Percentiles rank a stretch among this genome's conserved stretches.
Conservation (phyloP, 202 grass and related monocot genomes). For the Bolboschoenoplectus hybrid region DNA sequence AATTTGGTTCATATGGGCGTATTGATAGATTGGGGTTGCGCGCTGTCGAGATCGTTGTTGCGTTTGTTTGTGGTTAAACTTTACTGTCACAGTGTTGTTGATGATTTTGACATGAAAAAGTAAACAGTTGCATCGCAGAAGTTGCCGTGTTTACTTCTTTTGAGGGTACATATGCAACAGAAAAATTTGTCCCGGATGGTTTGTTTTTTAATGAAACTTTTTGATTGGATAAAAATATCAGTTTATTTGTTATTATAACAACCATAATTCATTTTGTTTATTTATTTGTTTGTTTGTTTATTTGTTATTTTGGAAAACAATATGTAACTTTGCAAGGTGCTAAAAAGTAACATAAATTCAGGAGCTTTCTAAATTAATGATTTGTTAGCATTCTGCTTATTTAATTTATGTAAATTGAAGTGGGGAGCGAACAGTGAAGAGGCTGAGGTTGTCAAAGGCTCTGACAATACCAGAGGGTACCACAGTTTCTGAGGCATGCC, state of each 20-base stretch:
- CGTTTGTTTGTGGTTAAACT: constrained; percentile 42
- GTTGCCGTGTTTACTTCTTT: neutral
- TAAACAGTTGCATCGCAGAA: neutral
- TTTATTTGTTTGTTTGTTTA: neutral
- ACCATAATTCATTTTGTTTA: neutral
- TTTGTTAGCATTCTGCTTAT: constrained; percentile 36
- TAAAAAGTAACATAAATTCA: neutral
- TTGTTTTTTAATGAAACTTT: neutral
- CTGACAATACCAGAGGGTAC: constrained; percentile 89
- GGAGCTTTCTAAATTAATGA: neutral
- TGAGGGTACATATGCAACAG: neutral
- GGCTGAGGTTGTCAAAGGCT: constrained; percentile 88
- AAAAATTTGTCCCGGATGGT: neutral
- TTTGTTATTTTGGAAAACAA: neutral
- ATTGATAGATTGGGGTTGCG: neutral
- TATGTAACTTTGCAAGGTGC: neutral
- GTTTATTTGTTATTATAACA: neutral
- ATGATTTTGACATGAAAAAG: constrained; percentile 7
- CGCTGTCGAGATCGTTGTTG: neutral
- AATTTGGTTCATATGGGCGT: neutral
- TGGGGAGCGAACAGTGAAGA: constrained; percentile 94
- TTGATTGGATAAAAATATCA: neutral
- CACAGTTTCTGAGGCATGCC: constrained; percentile 78
- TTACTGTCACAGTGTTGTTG: constrained; percentile 17
- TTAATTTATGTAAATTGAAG: constrained; percentile 42